These are phyloP conservation scores for Amoebophrya sp. DNA, from an alignment of 169 alveolate genomes.

Conservation along the genomic window DNA sequence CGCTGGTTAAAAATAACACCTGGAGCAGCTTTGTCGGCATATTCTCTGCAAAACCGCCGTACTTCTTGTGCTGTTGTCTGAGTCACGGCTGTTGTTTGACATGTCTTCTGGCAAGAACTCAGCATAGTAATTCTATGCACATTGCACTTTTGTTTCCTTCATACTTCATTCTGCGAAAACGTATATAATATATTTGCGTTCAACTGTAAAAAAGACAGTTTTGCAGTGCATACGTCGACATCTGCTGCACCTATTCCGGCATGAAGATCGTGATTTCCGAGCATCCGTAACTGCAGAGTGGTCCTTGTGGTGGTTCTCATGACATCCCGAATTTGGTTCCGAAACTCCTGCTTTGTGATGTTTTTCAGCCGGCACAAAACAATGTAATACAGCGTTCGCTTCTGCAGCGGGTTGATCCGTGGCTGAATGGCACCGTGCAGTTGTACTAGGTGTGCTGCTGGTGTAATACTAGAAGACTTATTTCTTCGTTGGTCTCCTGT, in stretches of 20 bases:
- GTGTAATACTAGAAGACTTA: background rate
- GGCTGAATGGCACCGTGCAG: background rate
- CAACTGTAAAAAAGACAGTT: background rate
- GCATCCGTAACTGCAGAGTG: background rate
- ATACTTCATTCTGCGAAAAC: background rate
- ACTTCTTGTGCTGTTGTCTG: background rate
- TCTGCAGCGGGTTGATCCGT: background rate
- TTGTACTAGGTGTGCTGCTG: background rate
- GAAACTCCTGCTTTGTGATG: background rate
- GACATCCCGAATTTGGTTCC: background rate
- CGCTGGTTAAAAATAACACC: background rate
- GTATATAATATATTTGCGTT: background rate
- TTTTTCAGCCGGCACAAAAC: background rate
- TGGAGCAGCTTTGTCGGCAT: background rate
- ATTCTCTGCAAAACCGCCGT: background rate
- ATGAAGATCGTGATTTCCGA: background rate
- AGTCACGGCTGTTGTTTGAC: background rate
- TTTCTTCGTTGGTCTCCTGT: background rate
- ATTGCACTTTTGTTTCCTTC: background rate
- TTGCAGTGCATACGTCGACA: background rate
- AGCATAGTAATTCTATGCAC: background rate
- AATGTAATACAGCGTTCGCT: background rate
- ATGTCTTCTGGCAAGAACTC: background rate
- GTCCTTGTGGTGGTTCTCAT: background rate
- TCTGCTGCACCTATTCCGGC: background rate